Conservation (phyloP, 116 monocot species). For the Iris pallida region DNA sequence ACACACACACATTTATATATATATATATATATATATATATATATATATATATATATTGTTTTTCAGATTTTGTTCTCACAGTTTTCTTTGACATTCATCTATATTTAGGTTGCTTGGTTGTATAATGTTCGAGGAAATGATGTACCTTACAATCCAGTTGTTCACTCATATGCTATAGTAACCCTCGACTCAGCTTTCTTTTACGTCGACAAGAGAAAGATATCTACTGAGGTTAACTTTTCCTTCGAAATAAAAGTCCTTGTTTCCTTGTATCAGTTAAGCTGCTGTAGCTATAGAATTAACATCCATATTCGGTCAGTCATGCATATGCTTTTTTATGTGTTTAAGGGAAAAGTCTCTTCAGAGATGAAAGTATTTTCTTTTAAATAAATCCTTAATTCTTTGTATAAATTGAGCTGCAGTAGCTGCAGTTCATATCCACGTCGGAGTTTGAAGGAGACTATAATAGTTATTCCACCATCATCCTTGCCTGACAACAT, state of each 20-base stretch:
- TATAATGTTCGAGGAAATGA: constrained; percentile 93
- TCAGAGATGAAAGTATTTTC: constrained; percentile 33
- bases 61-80: constrained; percentile 1
- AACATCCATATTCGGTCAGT: no score
- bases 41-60: no score
- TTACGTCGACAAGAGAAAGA: constrained; percentile 91
- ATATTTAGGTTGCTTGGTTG: constrained; percentile 84
- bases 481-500: no score
- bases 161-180: constrained; percentile 90
- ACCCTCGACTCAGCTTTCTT: constrained; percentile 69
- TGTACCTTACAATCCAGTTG: constrained; percentile 84
- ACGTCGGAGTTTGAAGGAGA: no score
- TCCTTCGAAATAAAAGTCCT: neutral
- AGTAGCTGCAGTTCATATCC: no score
- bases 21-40: no score
- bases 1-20: no score
- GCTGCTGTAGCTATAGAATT: no score
- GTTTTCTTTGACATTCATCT: neutral
- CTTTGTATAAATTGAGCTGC: neutral
- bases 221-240: constrained; percentile 68
- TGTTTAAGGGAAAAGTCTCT: constrained; percentile 79
- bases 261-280: no score
- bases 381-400: neutral
- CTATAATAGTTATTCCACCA: no score
- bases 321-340: constrained; percentile 85